Evolutionary conservation across 176 grass and related monocot genomes (phyloP), one percentile per base, ranked within the genome.

Genomic region (barley (Hordeum vulgare)): DNA sequence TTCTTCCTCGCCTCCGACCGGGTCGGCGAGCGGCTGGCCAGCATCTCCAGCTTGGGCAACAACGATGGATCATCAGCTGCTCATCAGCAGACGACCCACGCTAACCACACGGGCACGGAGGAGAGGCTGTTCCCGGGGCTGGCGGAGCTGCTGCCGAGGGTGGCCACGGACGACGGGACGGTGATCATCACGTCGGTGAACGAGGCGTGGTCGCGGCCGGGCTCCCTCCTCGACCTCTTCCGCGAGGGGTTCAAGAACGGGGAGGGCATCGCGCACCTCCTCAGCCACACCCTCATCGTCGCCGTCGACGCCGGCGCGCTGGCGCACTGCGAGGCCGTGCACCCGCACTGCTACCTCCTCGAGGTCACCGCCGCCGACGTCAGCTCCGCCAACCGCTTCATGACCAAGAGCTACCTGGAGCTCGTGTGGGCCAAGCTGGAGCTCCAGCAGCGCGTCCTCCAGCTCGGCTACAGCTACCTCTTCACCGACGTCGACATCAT

Each of bases 141-240:
- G 9, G 47, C 69, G 9, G 67, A 94, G 60, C 68, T 92, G 39
- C 66, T 97, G 15, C 78, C 57, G 9, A 84, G 58, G 23, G 87
- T 74, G 27, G 94, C 90, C 5, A 80, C 70, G 41, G 85, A 94
- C 11, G 81, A 90, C 28, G 73, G 74, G 60, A 97, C 88, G 26
- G 92, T 97, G 73, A 94, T 97, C 8, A 35, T 97, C 53, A 94
- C 90, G 33, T 71, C 80, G 13, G 81, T 92, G 80, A 97, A 92
- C 45, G 94, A 88, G 8, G 90, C 86, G 7, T 97, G 94, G 92
- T 78, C 90, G 20, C 66, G 42, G 47, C 83, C 85, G 2, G 54
- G 76, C 25, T 92, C 94, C 0, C 79, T 94, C 3, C 83, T 97
- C 0, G 92, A 94, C 63, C 73, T 90, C 71, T 94, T 87, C 79